phyloP scores from a whole-genome alignment of 768 basidiomycete species.

The Kondoa malvinella region DNA sequence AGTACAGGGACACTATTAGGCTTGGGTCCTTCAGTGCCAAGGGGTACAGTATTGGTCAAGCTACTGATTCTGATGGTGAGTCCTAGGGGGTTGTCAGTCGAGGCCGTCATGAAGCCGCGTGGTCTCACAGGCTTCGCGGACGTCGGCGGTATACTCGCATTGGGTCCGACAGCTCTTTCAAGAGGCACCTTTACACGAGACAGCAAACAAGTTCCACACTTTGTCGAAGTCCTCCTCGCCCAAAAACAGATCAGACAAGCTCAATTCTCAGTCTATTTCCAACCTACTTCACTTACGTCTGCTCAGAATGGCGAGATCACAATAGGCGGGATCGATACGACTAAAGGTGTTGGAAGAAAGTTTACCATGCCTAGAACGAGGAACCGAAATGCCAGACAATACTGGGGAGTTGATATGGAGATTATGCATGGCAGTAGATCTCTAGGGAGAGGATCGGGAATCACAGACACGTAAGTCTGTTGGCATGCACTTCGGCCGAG shows the following conservation, averaged over 20 bases:
- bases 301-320: neutral
- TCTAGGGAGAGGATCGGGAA: neutral
- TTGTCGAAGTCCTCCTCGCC: neutral
- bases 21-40: neutral
- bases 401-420: neutral
- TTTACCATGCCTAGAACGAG: neutral
- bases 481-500: neutral
- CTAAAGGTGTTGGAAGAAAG: neutral
- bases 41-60: neutral
- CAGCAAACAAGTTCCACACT: neutral
- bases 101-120: neutral
- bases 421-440: neutral
- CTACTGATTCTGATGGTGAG: neutral
- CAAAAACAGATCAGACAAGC: neutral
- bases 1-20: neutral
- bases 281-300: neutral
- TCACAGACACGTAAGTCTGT: neutral
- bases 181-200: neutral
- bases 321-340: neutral
- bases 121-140: neutral
- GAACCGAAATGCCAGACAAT: neutral
- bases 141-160: neutral
- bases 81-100: neutral
- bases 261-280: neutral
- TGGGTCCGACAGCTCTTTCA: neutral